A percentile compares a stretch with the other conserved stretches of the same genome.
Conservation (phyloP, 306 rosid species). For the Cucumis sativus region Cucumber_9930_V3 NC_026661.2:15204001-15204500, state of each 20-base stretch:
- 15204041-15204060: slow-evolving; percentile 97
- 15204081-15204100: slow-evolving; percentile 6
- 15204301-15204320: neutral
- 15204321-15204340: neutral
- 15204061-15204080: slow-evolving; percentile 98
- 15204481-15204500: slow-evolving; percentile 61
- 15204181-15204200: neutral
- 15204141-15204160: neutral
- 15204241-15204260: neutral
- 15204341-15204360: slow-evolving; percentile 12
- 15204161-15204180: neutral
- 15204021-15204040: slow-evolving; percentile 87
- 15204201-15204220: neutral
- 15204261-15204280: neutral
- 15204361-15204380: slow-evolving; percentile 65
- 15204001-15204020: slow-evolving; percentile 92
- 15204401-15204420: slow-evolving; percentile 93
- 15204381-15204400: slow-evolving; percentile 94
- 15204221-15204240: too few species aligned
- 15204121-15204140: neutral
- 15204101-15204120: neutral
- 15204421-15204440: slow-evolving; percentile 93
- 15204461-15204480: slow-evolving; percentile 96
- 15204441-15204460: slow-evolving; percentile 98
- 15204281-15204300: neutral